Evolutionary conservation across 176 grass and related monocot genomes (phyloP).

Genomic region (Zoysia japonica): DNA sequence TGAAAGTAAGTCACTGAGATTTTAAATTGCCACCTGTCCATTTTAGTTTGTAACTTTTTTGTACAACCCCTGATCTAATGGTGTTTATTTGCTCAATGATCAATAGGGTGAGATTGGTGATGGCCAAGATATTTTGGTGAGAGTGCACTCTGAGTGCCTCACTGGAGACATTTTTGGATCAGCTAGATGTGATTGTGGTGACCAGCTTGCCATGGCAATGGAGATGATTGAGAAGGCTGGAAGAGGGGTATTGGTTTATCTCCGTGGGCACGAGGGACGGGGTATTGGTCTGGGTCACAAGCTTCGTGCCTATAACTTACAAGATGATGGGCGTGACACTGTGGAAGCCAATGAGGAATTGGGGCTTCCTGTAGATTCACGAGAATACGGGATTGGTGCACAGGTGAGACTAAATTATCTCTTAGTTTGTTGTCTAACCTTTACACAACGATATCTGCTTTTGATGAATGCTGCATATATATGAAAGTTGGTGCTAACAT

Average conservation of each 20-base stretch:
- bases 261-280: slow-evolving; percentile 83
- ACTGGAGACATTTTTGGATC: slow-evolving; percentile 85
- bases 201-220: slow-evolving; percentile 76
- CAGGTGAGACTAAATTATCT: slow-evolving; percentile 51
- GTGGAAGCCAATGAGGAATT: slow-evolving; percentile 84
- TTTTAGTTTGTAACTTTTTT: background rate
- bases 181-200: slow-evolving; percentile 72
- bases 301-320: slow-evolving; percentile 76
- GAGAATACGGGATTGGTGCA: slow-evolving; percentile 82
- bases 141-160: slow-evolving; percentile 79
- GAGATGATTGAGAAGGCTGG: slow-evolving; percentile 81
- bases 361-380: slow-evolving; percentile 70
- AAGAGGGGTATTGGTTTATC: slow-evolving; percentile 72
- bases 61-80: slow-evolving; percentile 19
- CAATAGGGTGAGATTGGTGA: slow-evolving; percentile 76
- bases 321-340: slow-evolving; percentile 68
- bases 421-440: background rate
- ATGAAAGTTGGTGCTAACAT: background rate
- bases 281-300: slow-evolving; percentile 77
- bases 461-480: background rate
- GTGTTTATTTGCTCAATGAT: slow-evolving; percentile 4
- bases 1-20: slow-evolving; percentile 65
- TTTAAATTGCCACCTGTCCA: background rate
- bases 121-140: slow-evolving; percentile 74
- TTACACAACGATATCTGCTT: background rate